Conservation (phyloP, 2,329 filamentous ascomycete species). For the Colletotrichum godetiae region DNA sequence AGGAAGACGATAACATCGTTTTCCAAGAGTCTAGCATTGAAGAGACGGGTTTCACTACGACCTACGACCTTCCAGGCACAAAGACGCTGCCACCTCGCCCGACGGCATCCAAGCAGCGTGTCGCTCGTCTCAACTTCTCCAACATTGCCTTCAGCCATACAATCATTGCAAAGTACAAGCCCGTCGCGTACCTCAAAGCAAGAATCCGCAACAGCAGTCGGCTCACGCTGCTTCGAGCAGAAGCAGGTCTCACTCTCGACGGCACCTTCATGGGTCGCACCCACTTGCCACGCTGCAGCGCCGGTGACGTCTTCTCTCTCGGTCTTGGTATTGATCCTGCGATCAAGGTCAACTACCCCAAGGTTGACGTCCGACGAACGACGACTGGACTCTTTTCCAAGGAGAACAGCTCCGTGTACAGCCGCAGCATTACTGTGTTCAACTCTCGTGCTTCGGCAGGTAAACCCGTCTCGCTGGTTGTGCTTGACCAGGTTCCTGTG, state of each 20-base stretch:
- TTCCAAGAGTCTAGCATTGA: constrained; percentile 67
- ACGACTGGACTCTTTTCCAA: constrained; percentile 65
- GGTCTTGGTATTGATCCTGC: constrained; percentile 70
- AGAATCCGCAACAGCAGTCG: constrained; percentile 66
- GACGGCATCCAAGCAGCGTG: constrained; percentile 67
- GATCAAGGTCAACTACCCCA: constrained; percentile 65
- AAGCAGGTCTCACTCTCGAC: constrained; percentile 70
- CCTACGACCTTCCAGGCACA: constrained; percentile 68
- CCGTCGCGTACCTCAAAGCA: constrained; percentile 69
- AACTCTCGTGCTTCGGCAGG: constrained; percentile 57
- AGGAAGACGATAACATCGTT: constrained; percentile 45
- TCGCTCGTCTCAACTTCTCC: constrained; percentile 64
- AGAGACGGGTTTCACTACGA: constrained; percentile 69
- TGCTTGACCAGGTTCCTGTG: constrained; percentile 72
- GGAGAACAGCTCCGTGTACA: constrained; percentile 63
- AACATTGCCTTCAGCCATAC: constrained; percentile 66
- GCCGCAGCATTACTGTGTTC: constrained; percentile 58
- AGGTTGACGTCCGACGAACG: constrained; percentile 63
- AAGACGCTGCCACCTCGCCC: constrained; percentile 67
- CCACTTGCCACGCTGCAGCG: constrained; percentile 64
- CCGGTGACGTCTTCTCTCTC: constrained; percentile 64
- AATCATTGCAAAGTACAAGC: constrained; percentile 69
- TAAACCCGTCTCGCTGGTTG: constrained; percentile 57
- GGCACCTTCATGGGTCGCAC: constrained; percentile 70
- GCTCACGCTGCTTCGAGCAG: constrained; percentile 66